Evolutionary conservation across 257 asterid species (phyloP), one percentile per base, ranked within the genome.

Genomic region (Solanum corneliomulleri): DNA sequence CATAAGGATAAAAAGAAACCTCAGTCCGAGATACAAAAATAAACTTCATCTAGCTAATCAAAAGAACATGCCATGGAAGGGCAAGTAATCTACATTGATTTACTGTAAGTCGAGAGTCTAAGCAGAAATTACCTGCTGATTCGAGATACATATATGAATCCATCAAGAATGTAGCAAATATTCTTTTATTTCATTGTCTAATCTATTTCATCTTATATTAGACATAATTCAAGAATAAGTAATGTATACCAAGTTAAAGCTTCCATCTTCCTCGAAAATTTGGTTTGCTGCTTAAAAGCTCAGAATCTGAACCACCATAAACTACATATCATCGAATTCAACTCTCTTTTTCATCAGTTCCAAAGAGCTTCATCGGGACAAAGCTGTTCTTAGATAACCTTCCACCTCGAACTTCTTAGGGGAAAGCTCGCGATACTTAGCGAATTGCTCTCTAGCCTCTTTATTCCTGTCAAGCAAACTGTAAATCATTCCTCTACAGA

Each of bases 401-500:
- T 96, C 98, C 39, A 95, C 98, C 70, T 96, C 98, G 83, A 92
- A 94, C 82, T 93, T 94, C 89, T 90, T 93, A 0, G 99, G 98
- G 2, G 98, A 94, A 5, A 96, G 93, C 92, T 94, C 89, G 3
- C 91, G 85, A 21, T 90, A 96, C 91, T 93, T 94, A 0, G 94
- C 93, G 60, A 95, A 96, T 88, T 94, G 95, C 88, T 93, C 95
- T 89, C 91, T 89, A 16, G 98, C 98, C 90, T 96, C 98, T 56
- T 77, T 89, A 80, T 95, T 92, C 89, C 85, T 93, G 86, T 93
- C 96, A 88, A 93, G 89, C 89, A 95, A 90, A 85, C 95, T 94
- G 85, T 85, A 95, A 23, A 96, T 93, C 97, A 95, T 91, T 72
- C 99, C 99, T 93, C 93, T 96, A 71, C 98, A 96, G 72, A 96